Conservation (phyloP, 306 rosid species). For the Pyrus bretschneideri region DNA sequence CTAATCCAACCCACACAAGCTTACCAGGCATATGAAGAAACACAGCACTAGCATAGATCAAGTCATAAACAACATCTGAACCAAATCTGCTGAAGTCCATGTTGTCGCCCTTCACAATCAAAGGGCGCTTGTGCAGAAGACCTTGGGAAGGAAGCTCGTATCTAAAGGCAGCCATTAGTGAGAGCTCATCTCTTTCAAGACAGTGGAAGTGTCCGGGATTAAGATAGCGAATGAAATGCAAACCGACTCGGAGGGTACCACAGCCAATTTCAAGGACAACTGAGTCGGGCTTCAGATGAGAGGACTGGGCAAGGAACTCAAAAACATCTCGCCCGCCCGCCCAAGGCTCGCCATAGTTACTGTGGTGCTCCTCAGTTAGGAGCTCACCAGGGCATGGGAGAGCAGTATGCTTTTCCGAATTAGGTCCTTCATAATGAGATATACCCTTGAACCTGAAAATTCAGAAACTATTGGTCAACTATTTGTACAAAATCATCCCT, state of each 20-base stretch:
- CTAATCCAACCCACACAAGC: slow-evolving; percentile 80
- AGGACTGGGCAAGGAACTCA: slow-evolving; percentile 68
- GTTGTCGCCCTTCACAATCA: slow-evolving; percentile 69
- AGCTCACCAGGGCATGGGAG: slow-evolving; percentile 88
- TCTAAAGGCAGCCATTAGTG: slow-evolving; percentile 78
- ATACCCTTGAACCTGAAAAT: slow-evolving; percentile 67
- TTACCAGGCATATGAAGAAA: slow-evolving; percentile 90
- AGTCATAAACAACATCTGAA: slow-evolving; percentile 42
- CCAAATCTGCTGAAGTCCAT: slow-evolving; percentile 73
- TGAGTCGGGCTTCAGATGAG: slow-evolving; percentile 49
- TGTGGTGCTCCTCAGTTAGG: slow-evolving; percentile 87
- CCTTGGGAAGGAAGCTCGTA: slow-evolving; percentile 96
- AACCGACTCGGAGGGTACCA: slow-evolving; percentile 89
- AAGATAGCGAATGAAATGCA: slow-evolving; percentile 76
- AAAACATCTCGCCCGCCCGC: slow-evolving; percentile 91
- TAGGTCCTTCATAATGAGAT: slow-evolving; percentile 72
- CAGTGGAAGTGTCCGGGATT: slow-evolving; percentile 65
- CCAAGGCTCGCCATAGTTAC: slow-evolving; percentile 97
- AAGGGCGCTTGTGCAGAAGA: slow-evolving; percentile 69
- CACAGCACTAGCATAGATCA: slow-evolving; percentile 93
- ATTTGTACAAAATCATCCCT: background rate
- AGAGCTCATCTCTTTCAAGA: slow-evolving; percentile 88
- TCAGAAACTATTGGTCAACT: background rate
- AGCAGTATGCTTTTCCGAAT: slow-evolving; percentile 56
- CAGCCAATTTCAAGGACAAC: slow-evolving; percentile 83